Evolutionary conservation across 306 rosid genomes (phyloP), one percentile per base, ranked within the genome.

Genomic region (Ammopiptanthus mongolicus): DNA sequence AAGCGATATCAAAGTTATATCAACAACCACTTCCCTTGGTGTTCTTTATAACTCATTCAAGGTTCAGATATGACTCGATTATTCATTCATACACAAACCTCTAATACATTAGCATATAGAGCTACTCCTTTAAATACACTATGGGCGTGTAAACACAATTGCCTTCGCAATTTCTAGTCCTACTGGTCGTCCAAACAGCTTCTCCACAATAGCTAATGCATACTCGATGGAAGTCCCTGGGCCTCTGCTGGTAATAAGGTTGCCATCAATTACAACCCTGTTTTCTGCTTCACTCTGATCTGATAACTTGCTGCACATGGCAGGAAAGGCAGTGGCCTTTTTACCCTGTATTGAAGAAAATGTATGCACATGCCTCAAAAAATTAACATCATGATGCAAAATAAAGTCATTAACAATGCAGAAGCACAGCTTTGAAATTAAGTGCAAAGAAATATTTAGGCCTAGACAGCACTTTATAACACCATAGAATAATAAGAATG

Each of bases 181-280:
- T 42, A 78, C 71, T 6, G 86, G 13, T 39, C 90, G 86, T 22
- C 98, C 97, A 14, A 84, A 84, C 58, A 93, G 80, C 87, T 89
- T 93, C 86, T 93, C 97, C 86, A 87, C 95, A 39, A 93, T 89
- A 61, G 86, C 90, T 34, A 93, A 69, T 44, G 91, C 86, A 82
- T 89, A 89, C 83, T 91, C 98, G 11, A 93, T 83, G 50, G 93
- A 22, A 22, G 98, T 93, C 61, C 97, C 98, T 0, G 98, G 98
- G 36, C 97, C 97, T 67, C 96, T 81, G 85, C 98, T 93, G 23
- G 98, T 93, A 65, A 93, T 82, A 81, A 91, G 93, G 78, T 89
- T 91, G 42, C 93, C 96, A 67, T 93, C 97, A 19, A 93, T 85
- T 46, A 93, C 85, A 64, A 93, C 97, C 81, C 98, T 73, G 89